Base-by-base conservation (phyloP, 148 eudicot genomes). In the Dysphania ambrosioides region DNA sequence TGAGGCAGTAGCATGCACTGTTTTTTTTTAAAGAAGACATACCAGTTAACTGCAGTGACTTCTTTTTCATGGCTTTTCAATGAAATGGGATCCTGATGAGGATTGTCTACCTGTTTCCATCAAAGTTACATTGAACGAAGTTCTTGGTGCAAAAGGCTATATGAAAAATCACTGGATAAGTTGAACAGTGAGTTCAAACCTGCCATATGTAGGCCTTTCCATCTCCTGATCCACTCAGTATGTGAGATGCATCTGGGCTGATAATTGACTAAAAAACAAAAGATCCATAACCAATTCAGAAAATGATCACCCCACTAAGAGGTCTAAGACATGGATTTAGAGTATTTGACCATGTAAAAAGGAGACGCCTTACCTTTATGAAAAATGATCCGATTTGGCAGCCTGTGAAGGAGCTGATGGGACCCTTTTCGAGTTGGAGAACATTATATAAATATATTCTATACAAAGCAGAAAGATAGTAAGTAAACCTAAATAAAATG, bases 131-230 rank as follows among this genome's bases (percentile, higher is more conserved):
- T 42, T 64, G 47, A 35, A 42, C 67, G 34, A 31, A 11, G n/a
- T 35, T 47, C 41, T 31, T 38, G 12, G 8, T n/a, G 12, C 27
- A 34, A 15, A 31, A 51, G 18, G 26, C 27, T 26, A 71, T 13
- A 6, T 36, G 40, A 26, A 32, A 26, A 19, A 36, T 6, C 32
- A 55, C 26, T 15, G 40, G n/a, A n/a, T 35, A 29, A 60, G 21
- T 72, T 49, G 18, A 19, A 21, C 24, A 41, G 55, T 41, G 67
- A 71, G 58, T 31, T 41, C 56, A 68, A 84, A 80, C 98, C 98
- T 94, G 96, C 98, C 98, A 94, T 69, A 94, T 81, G 83, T 94
- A 91, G 60, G 93, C 96, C 82, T 88, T 85, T 80, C 96, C 91
- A 71, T 94, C 97, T 69, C 86, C 82, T 23, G 97, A 94, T 71